These are phyloP conservation scores for Pythium apleroticum DNA, from an alignment of 352 stramenopile species.

Conservation along the genomic window DNA sequence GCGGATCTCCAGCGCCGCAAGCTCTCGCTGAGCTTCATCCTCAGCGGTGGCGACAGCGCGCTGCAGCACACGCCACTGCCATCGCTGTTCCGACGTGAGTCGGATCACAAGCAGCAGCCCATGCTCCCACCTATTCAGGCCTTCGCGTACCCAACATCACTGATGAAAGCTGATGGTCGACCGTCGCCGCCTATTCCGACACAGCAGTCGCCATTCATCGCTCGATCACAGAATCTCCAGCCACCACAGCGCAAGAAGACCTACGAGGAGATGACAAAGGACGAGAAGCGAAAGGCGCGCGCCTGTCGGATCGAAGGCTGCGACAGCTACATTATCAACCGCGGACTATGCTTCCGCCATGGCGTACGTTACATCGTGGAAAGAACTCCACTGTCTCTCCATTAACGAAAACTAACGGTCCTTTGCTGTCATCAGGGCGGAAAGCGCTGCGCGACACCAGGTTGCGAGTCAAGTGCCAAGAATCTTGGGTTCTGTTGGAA, in stretches of 20 bases:
- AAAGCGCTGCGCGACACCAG: slow-evolving; percentile 35
- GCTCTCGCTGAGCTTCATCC: slow-evolving; percentile 14
- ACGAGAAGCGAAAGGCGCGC: slow-evolving; percentile 34
- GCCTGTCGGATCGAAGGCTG: slow-evolving; percentile 39
- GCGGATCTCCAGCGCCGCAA: slow-evolving; percentile 1
- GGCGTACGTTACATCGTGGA: slow-evolving; percentile 25
- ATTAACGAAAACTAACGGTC: not conserved
- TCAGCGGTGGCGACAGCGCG: not conserved
- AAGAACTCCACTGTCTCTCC: not conserved
- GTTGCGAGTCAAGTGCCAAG: slow-evolving; percentile 41
- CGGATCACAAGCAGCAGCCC: too few species aligned
- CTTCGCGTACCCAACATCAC: too few species aligned
- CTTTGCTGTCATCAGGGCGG: slow-evolving; percentile 30
- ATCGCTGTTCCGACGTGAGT: too few species aligned
- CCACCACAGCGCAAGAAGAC: slow-evolving; percentile 12
- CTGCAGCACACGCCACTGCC: not conserved
- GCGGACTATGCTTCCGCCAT: slow-evolving; percentile 45
- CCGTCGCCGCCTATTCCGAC: too few species aligned
- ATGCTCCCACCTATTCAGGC: too few species aligned
- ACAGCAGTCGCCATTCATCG: not conserved
- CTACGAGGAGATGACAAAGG: slow-evolving; percentile 19
- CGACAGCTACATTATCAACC: slow-evolving; percentile 51
- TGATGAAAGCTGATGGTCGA: too few species aligned
- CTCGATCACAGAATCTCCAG: not conserved
- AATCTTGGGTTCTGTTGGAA: slow-evolving; percentile 39